phyloP scores from a whole-genome alignment of 345 rosid genomes.

The Eucalyptus decipiens region DNA sequence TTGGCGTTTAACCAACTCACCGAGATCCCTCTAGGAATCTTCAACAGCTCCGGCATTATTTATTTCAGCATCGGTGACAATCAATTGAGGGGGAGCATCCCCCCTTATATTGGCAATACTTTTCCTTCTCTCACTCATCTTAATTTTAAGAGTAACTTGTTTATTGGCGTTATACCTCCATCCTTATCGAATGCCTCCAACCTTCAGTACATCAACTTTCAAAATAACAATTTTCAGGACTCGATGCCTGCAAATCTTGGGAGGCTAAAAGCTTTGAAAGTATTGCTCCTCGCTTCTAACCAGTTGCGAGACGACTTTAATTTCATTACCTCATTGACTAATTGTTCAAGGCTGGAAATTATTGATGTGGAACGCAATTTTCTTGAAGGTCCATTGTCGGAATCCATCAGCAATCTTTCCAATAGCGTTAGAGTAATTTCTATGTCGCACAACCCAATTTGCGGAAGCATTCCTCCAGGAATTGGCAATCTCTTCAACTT shows the following conservation, averaged over 20 bases:
- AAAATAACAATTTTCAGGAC: neutral
- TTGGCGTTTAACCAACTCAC: neutral
- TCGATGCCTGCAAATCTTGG: neutral
- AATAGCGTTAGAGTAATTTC: accelerated
- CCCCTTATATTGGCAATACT: neutral
- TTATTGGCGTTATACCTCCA: neutral
- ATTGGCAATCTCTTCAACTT: neutral
- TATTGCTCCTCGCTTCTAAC: accelerated
- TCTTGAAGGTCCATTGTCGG: neutral
- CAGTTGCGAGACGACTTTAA: neutral
- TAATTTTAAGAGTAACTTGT: accelerated
- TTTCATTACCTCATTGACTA: neutral
- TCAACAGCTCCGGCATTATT: accelerated
- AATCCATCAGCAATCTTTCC: neutral
- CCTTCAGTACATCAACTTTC: accelerated
- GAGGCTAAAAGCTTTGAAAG: neutral
- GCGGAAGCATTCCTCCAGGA: no score
- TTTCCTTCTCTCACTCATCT: accelerated
- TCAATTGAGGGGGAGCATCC: neutral
- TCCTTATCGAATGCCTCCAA: neutral
- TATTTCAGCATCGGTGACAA: accelerated
- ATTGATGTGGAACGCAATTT: accelerated
- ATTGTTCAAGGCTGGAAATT: neutral
- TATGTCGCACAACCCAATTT: neutral
- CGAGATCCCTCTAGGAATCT: neutral